phyloP scores from a whole-genome alignment of 805 yeast species.

The Metschnikowia colocasiae region DNA sequence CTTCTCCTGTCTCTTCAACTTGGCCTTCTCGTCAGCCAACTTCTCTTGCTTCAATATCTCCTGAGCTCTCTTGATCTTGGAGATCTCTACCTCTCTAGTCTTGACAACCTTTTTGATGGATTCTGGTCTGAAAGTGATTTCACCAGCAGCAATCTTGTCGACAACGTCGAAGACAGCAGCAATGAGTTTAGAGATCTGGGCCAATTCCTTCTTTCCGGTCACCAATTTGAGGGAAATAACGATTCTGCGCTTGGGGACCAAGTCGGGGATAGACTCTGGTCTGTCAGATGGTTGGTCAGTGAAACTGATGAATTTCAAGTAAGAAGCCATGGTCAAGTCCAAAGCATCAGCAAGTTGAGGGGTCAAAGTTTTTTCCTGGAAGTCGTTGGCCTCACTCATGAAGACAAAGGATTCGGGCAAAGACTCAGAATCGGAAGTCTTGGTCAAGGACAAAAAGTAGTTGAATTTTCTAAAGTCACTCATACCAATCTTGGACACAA shows the following conservation, averaged over 20 bases:
- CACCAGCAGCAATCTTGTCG: slow-evolving; percentile 51
- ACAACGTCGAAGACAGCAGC: slow-evolving; percentile 55
- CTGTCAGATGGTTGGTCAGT: slow-evolving; percentile 80
- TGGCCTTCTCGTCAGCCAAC: slow-evolving; percentile 65
- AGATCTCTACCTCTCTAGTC: slow-evolving; percentile 70
- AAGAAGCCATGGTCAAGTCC: slow-evolving; percentile 43
- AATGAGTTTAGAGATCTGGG: slow-evolving; percentile 47
- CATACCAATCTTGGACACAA: slow-evolving; percentile 85
- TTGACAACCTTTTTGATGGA: slow-evolving; percentile 70
- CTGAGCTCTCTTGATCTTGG: slow-evolving; percentile 64
- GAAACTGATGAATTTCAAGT: slow-evolving; percentile 66
- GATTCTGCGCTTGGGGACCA: slow-evolving; percentile 51
- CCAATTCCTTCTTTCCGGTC: slow-evolving; percentile 45
- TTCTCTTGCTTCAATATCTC: slow-evolving; percentile 67
- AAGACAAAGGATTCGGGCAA: slow-evolving; percentile 75
- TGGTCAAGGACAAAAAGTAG: slow-evolving; percentile 82
- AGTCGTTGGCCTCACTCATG: slow-evolving; percentile 86
- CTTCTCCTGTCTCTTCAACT: slow-evolving; percentile 61
- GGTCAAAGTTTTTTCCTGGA: slow-evolving; percentile 62
- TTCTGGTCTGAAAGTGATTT: slow-evolving; percentile 63
- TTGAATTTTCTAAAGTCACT: slow-evolving; percentile 66
- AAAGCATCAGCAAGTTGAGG: slow-evolving; percentile 37
- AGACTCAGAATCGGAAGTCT: slow-evolving; percentile 65
- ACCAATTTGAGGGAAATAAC: slow-evolving; percentile 54
- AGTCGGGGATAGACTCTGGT: slow-evolving; percentile 59